Base-by-base conservation (phyloP, 305 asterid species). In the Plantago coronopus region DNA sequence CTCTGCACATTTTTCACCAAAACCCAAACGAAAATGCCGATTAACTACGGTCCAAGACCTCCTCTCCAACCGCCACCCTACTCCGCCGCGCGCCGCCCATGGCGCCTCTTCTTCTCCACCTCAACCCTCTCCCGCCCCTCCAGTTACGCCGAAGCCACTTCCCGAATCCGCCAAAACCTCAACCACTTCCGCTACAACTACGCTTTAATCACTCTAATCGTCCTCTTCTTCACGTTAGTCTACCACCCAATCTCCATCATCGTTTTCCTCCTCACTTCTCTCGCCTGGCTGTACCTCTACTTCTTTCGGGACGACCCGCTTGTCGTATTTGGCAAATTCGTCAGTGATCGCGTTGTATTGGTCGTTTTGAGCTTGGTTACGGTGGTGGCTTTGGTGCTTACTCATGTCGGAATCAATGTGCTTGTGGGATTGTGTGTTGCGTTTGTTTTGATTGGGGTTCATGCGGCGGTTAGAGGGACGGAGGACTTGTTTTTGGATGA, bases 401-500 rank as follows among this genome's bases (percentile, higher is more conserved):
- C 93, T 22, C 72, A 72, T 38, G 94, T 80, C 27, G 89, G 94
- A 0, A 0, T 73, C 77, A 85, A 83, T 73, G 89, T 91, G 25
- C 78, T 91, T 34, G 84, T 81, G 18, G 80, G 91, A 3, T 60
- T 88, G 87, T 60, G 82, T 17, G 69, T 78, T 62, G 84, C 82
- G 17, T 78, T 84, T 44, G 66, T 72, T 16, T 63, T 79, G 66
- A 62, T 79, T 50, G 80, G 84, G 5, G 29, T 74, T 1, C 96
- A 91, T 73, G 91, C 84, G 12, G 79, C 80, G 18, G 66, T 80
- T 46, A 78, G 96, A 62, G 86, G 78, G 19, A 74, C 76, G 25
- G 95, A 84, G 68, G 95, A 88, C 57, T 59, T 91, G 85, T 91
- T 83, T 63, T 63, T 91, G 78, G 90, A 88, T 44, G 96, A 91